Evolutionary conservation across 2,329 filamentous ascomycete species (phyloP), one percentile per base, ranked within the genome.

Genomic region (Colletotrichum tanaceti): DNA sequence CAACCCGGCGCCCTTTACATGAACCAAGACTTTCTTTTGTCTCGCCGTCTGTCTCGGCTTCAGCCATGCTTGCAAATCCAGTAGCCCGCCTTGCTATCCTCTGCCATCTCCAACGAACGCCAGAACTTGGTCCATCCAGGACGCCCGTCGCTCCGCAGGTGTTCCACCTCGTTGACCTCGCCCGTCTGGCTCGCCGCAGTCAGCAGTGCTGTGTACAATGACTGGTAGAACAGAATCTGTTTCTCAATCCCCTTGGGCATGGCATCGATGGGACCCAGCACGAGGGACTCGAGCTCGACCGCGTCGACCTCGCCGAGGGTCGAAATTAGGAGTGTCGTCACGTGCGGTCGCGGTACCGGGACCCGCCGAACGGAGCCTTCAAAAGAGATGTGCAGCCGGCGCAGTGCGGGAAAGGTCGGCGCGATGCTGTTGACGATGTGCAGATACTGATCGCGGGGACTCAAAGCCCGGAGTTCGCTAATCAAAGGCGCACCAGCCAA

Each of bases 111-210:
- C 5, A 68, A 44, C 18, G 67, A 55, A n/a, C 70, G 62, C 70
- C 70, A 71, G 24, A 70, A 70, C 35, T 69, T 67, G 28, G 62
- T 70, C 66, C 70, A 70, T 39, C 67, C 67, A n/a, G 63, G 64
- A 35, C 58, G 64, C 14, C 65, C 65, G 20, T 64, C 65, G 47
- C 54, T 66, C 32, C 65, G 43, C 22, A 66, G 53, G n/a, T 69
- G 65, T 32, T 70, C 67, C 9, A 70, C 52, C 22, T 67, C 68
- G 20, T 70, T 39, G 41, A 67, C 60, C 18, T 59, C 49, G 28
- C 47, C 55, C 9, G 39, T 39, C 0, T 60, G 49, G 20, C 41
- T 59, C 28, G 59, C 65, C 2, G 59, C 58, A 10, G 65, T 11
- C 9, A 70, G 39, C 16, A 71, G 49, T 13, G 63, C 66, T 4